phyloP scores from a whole-genome alignment of 306 rosid species.

The Cajanus cajan region DNA sequence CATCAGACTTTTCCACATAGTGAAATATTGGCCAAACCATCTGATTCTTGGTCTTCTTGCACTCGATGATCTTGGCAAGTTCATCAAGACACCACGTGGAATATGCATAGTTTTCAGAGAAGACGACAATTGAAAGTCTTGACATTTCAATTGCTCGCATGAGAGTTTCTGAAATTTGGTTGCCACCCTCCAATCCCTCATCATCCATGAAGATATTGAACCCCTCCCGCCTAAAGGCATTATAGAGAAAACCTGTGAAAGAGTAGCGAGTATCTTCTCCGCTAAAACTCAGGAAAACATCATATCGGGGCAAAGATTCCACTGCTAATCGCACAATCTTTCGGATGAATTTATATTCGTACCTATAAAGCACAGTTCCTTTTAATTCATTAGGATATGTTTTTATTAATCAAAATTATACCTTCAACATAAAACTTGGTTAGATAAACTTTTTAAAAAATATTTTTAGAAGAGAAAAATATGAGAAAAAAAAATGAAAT shows the following conservation, averaged over 20 bases:
- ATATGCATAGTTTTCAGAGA: background rate
- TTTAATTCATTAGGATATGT: background rate
- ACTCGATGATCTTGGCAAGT: background rate
- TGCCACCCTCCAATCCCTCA: background rate
- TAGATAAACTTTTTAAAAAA: too few species aligned
- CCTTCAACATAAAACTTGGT: too few species aligned
- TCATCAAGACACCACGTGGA: background rate
- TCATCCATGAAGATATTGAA: constrained; percentile 25
- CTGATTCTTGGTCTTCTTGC: background rate
- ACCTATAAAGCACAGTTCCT: background rate
- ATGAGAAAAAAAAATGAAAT: too few species aligned
- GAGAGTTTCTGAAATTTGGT: background rate
- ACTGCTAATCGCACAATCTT: background rate
- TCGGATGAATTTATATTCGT: background rate
- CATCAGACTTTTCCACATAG: background rate
- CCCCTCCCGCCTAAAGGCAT: background rate
- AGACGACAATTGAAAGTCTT: background rate
- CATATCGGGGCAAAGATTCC: background rate
- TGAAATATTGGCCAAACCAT: background rate
- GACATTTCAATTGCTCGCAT: background rate
- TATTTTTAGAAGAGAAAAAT: too few species aligned
- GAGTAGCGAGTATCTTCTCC: background rate
- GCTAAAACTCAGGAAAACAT: background rate
- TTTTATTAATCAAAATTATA: too few species aligned
- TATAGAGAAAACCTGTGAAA: constrained; percentile 3